These are phyloP conservation scores for Tieghemostelium lacteum DNA, from an alignment of 78 protist genomes.

Conservation along the genomic window DNA sequence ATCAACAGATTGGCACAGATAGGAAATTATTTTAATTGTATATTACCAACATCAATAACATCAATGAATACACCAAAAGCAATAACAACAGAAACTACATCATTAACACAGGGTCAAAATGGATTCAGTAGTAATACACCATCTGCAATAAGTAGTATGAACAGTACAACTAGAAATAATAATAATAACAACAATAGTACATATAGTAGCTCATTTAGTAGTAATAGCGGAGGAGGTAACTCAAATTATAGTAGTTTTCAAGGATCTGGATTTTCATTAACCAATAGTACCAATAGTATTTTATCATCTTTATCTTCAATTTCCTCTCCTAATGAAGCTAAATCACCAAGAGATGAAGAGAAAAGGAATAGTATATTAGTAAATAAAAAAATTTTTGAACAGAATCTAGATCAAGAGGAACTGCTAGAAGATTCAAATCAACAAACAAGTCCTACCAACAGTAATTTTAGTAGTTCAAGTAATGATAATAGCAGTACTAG, in stretches of 20 bases:
- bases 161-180: too few species aligned
- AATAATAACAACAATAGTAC: too few species aligned
- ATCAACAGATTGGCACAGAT: conserved; percentile 56
- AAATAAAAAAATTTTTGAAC: too few species aligned
- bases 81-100: background rate
- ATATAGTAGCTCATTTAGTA: too few species aligned
- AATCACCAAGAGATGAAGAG: too few species aligned
- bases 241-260: background rate
- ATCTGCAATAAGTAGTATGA: too few species aligned
- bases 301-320: background rate
- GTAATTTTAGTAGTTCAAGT: background rate
- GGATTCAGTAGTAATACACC: too few species aligned
- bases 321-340: background rate
- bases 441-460: background rate
- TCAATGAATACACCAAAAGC: background rate
- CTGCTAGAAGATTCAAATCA: too few species aligned
- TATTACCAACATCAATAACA: conserved; percentile 5
- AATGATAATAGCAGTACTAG: background rate
- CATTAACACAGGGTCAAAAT: too few species aligned
- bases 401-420: too few species aligned
- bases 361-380: too few species aligned
- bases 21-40: conserved; percentile 41
- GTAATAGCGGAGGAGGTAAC: background rate
- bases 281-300: background rate
- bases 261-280: too few species aligned